Evolutionary conservation across 2,329 filamentous ascomycete genomes (phyloP).

Genomic region (Xylariaceae sp.): DNA sequence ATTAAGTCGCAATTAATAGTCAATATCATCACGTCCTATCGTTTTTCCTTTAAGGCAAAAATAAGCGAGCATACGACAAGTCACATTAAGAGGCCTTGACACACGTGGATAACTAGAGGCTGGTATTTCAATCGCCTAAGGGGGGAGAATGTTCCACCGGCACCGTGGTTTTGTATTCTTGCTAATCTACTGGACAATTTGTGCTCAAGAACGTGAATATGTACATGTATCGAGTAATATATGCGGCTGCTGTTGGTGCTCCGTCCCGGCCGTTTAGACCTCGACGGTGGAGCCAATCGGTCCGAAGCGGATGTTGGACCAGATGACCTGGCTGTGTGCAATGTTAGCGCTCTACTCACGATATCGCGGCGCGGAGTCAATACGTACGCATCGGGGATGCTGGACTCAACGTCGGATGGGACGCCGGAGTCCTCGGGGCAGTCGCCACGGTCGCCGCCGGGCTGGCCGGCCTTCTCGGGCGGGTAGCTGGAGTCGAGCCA

Average conservation of each 20-base stretch:
- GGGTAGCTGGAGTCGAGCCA: constrained; percentile 62
- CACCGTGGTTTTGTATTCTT: constrained; percentile 18
- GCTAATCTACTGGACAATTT: constrained; percentile 22
- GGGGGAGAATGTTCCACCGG: not conserved
- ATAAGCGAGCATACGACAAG: no score
- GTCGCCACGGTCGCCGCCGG: constrained; percentile 52
- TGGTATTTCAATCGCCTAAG: no score
- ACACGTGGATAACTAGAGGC: no score
- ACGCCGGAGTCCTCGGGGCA: constrained; percentile 50
- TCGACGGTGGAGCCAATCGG: constrained; percentile 50
- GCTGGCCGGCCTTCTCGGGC: constrained; percentile 38
- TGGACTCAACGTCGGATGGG: constrained; percentile 49
- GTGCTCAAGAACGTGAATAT: constrained; percentile 23
- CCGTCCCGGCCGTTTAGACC: constrained; percentile 23
- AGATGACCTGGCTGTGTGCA: constrained; percentile 44
- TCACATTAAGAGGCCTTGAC: no score
- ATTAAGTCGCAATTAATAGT: no score
- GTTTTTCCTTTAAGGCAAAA: no score
- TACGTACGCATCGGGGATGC: constrained; percentile 41
- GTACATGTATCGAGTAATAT: constrained; percentile 23
- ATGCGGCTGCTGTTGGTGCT: constrained; percentile 13
- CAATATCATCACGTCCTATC: no score
- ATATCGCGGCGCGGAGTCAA: not conserved
- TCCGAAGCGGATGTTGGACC: constrained; percentile 55
- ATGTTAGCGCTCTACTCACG: not conserved